These are phyloP conservation scores for Cicer chorassanicum DNA, from an alignment of 306 rosid species.

Conservation along the genomic window DNA sequence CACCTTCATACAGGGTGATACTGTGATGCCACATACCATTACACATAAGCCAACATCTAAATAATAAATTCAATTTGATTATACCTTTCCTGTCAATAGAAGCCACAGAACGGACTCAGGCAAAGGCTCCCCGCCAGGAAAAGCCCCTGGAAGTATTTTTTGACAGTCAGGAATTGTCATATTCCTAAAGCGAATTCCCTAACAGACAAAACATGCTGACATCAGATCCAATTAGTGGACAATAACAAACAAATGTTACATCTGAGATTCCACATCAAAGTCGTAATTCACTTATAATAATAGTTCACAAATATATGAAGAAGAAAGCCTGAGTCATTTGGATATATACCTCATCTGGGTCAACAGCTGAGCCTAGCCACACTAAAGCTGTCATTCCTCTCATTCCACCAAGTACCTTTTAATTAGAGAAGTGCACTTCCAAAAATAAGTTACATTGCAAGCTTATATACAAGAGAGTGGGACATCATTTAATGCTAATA, in stretches of 20 bases:
- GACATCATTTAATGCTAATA: constrained; percentile 18
- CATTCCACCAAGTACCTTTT: constrained; percentile 97
- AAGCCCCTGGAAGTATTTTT: constrained; percentile 80
- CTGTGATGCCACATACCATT: neutral
- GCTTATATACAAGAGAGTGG: constrained; percentile 18
- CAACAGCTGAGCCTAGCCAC: constrained; percentile 95
- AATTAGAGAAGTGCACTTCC: constrained; percentile 37
- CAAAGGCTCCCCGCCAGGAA: constrained; percentile 93
- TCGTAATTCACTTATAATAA: constrained; percentile 17
- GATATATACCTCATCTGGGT: constrained; percentile 88
- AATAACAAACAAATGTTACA: constrained; percentile 35
- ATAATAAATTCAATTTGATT: constrained; percentile 37
- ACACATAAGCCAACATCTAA: constrained; percentile 27
- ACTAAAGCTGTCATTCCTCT: constrained; percentile 97
- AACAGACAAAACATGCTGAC: constrained; percentile 39
- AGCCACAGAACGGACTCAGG: constrained; percentile 97
- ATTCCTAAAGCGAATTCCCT: constrained; percentile 97
- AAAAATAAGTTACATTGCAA: constrained; percentile 40
- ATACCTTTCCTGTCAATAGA: constrained; percentile 91
- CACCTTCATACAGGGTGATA: constrained; percentile 21
- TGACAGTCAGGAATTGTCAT: constrained; percentile 94
- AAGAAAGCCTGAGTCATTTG: constrained; percentile 39
- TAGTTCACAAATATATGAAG: constrained; percentile 29
- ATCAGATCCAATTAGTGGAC: constrained; percentile 44
- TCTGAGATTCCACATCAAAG: neutral